Evolutionary conservation across 495 filamentous ascomycete genomes (phyloP), one percentile per base, ranked within the genome.

Genomic region (Penicillium subrubescens): DNA sequence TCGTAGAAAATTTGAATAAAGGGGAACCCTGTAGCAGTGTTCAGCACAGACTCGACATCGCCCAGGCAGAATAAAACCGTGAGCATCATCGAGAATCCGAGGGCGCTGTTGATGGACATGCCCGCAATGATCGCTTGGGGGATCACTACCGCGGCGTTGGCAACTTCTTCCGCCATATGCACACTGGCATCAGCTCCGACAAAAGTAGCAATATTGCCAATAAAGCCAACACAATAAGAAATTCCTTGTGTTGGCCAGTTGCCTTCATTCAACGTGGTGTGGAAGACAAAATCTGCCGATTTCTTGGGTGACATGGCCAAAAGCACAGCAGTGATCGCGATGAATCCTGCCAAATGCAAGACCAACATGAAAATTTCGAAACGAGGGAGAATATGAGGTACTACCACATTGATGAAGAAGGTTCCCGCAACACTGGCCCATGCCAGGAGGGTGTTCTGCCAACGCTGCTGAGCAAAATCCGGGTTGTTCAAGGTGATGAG

Each of bases 401-500:
- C 31, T 53, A 75, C 75, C 0, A 77, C 69, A 58, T 85, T 85
- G 52, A 82, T 65, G 33, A 84, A 64, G 8, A 84, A 70, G 21
- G 77, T 75, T 2, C 80, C 70, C 8, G 72, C 64, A 15, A 83
- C 68, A 2, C 77, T 67, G 1, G 73, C 77, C 67, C 77, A 82
- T 48, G 78, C 74, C 25, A 85, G 60, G 17, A 88, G 70, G 0
- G 83, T 83, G 14, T 75, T 81, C 19, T 87, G 84, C 81, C 81
- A 88, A 12, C 61, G 62, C 43, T 78, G 61, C 4, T 73, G 68
- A 1, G 23, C 65, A 64, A 84, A 86, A 10, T 62, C 58, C 3
- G 75, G 67, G 59, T 79, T 67, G 53, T 77, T 77, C 27, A 85
- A 43, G 6, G 77, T 66, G 52, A 82, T 73, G 5, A 86, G 70